Base-by-base conservation (phyloP, 2,329 filamentous ascomycete species). In the Fusarium papillatum region DNA sequence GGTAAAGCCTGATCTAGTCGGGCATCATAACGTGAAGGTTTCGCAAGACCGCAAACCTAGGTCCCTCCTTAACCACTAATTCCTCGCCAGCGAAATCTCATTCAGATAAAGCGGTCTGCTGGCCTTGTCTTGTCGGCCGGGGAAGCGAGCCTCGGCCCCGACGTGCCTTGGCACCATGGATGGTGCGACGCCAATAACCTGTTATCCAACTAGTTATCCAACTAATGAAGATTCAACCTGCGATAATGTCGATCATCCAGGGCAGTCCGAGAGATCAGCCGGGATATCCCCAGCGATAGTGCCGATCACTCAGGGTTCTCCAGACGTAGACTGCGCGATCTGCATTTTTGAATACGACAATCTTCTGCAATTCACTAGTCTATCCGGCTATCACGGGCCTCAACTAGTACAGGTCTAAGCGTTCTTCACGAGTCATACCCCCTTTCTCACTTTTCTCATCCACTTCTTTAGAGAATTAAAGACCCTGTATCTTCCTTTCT, bases 281-380 rank as follows among this genome's bases (percentile, higher is more conserved):
- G 26, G 50, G 50, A 29, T 31, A 14, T 31, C n/a, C 22, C 22
- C 14, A 24, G 50, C 19, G 50, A 34, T 55, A 17, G 26, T 19
- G n/a, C 16, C 55, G 55, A 64, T 60, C 46, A 43, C 22, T 13
- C 60, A 65, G 14, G 71, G 38, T 72, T 74, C 72, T 61, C 63
- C 71, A 50, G 68, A 46, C 22, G 60, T 59, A 13, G 62, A 50
- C 67, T 69, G 14, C 22, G 17, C 19, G 72, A 74, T 74, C 68
- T 71, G 38, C 71, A 74, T 57, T 53, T 34, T 39, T 69, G 39
- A 41, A 50, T 39, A 26, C 68, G 7, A 57, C 59, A 59, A 17
- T 46, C 1, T 50, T 59, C 26, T 38, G 62, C 16, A 41, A 19
- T 61, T 10, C 36, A 38, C 36, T 46, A 31, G 63, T 19, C 31